Percentiles rank a stretch among this genome's conserved stretches.
These are phyloP conservation scores for Polytrichum formosum DNA, from an alignment of 225 moss, liverwort and hornwort species.

Conservation along the genomic window DNA sequence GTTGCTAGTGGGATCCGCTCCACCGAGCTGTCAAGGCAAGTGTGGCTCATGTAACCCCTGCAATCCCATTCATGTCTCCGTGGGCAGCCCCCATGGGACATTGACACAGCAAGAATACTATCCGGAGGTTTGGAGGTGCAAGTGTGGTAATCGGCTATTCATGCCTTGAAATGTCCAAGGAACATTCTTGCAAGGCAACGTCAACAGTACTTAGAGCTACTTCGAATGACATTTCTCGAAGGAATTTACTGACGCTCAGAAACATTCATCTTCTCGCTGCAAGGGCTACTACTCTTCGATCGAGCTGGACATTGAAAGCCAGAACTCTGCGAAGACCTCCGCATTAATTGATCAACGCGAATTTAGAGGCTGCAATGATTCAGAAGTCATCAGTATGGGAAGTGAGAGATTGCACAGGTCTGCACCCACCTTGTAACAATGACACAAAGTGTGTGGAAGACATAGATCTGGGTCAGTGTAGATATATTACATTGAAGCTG, in stretches of 20 bases:
- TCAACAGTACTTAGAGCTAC: neutral
- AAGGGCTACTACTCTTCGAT: neutral
- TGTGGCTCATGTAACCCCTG: conserved; percentile 51
- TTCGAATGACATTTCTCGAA: neutral
- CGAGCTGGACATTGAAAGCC: neutral
- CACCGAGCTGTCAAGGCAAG: conserved; percentile 50
- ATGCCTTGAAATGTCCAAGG: conserved; percentile 29
- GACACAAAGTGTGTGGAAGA: neutral
- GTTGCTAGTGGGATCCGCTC: conserved; percentile 47
- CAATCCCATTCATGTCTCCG: conserved; percentile 51
- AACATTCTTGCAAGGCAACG: no score
- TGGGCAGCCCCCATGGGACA: conserved; percentile 48
- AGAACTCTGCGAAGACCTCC: neutral
- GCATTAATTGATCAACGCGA: neutral
- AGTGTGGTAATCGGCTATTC: conserved; percentile 54
- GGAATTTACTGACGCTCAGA: neutral
- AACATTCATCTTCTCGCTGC: conserved; percentile 1
- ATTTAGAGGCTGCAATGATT: neutral
- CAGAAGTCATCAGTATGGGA: neutral
- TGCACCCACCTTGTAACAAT: conserved; percentile 2
- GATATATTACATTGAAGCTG: neutral
- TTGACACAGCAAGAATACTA: conserved; percentile 58
- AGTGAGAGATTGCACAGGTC: neutral
- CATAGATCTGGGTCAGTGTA: neutral
- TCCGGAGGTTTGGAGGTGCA: conserved; percentile 65